Conservation (phyloP, 1,284 basidiomycete genomes). For the Apiotrichum sp. region DNA sequence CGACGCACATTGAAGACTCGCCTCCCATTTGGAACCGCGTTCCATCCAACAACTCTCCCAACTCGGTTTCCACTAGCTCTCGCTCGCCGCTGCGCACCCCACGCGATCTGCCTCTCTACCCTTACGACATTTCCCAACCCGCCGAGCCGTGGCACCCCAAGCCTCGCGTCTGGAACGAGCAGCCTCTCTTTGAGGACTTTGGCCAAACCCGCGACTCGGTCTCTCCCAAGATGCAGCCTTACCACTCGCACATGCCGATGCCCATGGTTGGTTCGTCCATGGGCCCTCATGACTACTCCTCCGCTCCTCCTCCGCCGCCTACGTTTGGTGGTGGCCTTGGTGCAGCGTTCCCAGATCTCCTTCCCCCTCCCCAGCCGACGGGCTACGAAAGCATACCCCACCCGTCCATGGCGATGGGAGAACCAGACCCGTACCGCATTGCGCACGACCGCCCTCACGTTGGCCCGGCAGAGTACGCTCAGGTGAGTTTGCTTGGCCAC, state of each 20-base stretch:
- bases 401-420: background rate
- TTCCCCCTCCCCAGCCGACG: background rate
- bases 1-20: background rate
- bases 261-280: background rate
- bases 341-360: constrained; percentile 10
- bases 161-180: constrained; percentile 12
- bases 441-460: background rate
- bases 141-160: constrained; percentile 7
- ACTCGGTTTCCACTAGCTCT: background rate
- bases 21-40: background rate
- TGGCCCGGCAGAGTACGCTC: constrained; percentile 28
- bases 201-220: background rate
- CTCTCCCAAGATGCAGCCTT: constrained; percentile 12
- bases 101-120: background rate
- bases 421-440: background rate
- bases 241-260: constrained; percentile 2
- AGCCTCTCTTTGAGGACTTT: constrained; percentile 11
- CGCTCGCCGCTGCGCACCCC: background rate
- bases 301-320: background rate
- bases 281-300: background rate
- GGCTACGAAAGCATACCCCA: background rate
- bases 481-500: constrained; percentile 18
- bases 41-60: background rate
- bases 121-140: background rate
- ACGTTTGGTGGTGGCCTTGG: constrained; percentile 11